Conservation (phyloP, 805 yeast genomes). For the Yamadazyma insecticola region DNA sequence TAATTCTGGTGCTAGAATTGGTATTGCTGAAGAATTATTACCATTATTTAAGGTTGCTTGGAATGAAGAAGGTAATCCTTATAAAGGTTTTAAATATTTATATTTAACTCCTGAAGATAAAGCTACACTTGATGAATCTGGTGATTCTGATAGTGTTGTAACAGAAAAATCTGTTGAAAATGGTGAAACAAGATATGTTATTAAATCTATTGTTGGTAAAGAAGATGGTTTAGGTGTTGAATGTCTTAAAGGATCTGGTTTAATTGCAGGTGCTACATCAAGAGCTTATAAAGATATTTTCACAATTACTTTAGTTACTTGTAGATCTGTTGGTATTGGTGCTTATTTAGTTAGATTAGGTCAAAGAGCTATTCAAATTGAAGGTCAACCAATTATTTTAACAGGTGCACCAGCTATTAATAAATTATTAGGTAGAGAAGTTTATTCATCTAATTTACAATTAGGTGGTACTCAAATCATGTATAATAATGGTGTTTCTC, state of each 20-base stretch:
- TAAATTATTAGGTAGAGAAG: slow-evolving; percentile 94
- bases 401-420: slow-evolving; percentile 99
- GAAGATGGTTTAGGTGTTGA: slow-evolving; percentile 98
- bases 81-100: slow-evolving; percentile 86
- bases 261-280: slow-evolving; percentile 98
- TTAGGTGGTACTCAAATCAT: slow-evolving; percentile 99
- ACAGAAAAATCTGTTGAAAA: slow-evolving; percentile 79
- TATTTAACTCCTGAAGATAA: slow-evolving; percentile 71
- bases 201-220: slow-evolving; percentile 83
- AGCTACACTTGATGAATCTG: slow-evolving; percentile 51
- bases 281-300: slow-evolving; percentile 96
- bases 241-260: slow-evolving; percentile 95
- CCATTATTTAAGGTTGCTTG: slow-evolving; percentile 90
- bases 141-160: slow-evolving; percentile 56
- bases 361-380: slow-evolving; percentile 97
- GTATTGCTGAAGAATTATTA: slow-evolving; percentile 93
- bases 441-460: slow-evolving; percentile 93
- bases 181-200: slow-evolving; percentile 79
- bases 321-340: slow-evolving; percentile 99
- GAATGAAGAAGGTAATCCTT: slow-evolving; percentile 71
- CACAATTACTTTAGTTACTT: slow-evolving; percentile 97
- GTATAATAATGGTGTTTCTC: slow-evolving; percentile 98
- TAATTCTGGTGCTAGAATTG: slow-evolving; percentile 98
- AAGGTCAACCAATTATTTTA: slow-evolving; percentile 96
- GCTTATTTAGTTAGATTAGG: slow-evolving; percentile 97